A percentile compares a stretch with the other conserved stretches of the same genome.
These are phyloP conservation scores for Escovopsis sp. DNA, from an alignment of 2,329 filamentous ascomycete species.

Conservation along the genomic window DNA sequence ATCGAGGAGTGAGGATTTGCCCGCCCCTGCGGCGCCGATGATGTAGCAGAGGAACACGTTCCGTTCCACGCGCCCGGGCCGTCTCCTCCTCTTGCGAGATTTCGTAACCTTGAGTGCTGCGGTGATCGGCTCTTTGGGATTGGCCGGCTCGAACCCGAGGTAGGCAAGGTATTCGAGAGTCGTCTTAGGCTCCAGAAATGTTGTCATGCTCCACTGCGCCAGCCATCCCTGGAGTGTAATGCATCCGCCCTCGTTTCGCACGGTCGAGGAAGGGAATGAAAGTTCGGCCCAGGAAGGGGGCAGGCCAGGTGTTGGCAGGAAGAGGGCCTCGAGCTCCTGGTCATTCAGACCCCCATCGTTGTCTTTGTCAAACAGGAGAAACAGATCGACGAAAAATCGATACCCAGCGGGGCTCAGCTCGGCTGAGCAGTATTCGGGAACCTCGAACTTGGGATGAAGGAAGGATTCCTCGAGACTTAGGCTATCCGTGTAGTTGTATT, in stretches of 20 bases:
- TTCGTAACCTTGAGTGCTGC: conserved; percentile 87
- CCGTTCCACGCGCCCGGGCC: conserved; percentile 74
- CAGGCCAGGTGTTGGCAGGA: conserved; percentile 83
- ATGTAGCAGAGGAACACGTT: conserved; percentile 94
- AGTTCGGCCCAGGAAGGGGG: conserved; percentile 78
- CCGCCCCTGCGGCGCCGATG: conserved; percentile 68
- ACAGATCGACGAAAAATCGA: conserved; percentile 93
- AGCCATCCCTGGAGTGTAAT: conserved; percentile 97
- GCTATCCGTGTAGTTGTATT: conserved; percentile 94
- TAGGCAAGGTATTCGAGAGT: conserved; percentile 94
- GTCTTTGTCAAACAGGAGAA: conserved; percentile 89
- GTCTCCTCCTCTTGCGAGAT: conserved; percentile 68
- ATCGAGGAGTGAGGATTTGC: conserved; percentile 83
- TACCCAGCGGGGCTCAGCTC: conserved; percentile 91
- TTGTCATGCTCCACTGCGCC: conserved; percentile 99
- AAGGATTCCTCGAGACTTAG: conserved; percentile 83
- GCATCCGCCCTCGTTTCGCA: conserved; percentile 86
- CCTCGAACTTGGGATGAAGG: conserved; percentile 84
- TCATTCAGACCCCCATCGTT: conserved; percentile 91
- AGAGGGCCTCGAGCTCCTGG: conserved; percentile 69
- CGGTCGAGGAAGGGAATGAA: conserved; percentile 83
- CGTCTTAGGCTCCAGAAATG: conserved; percentile 87
- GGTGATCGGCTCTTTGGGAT: conserved; percentile 59
- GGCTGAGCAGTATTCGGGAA: conserved; percentile 80
- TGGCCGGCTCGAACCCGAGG: conserved; percentile 77